Evolutionary conservation across 345 rosid species (phyloP).

Genomic region (Rhodamnia argentea): DNA sequence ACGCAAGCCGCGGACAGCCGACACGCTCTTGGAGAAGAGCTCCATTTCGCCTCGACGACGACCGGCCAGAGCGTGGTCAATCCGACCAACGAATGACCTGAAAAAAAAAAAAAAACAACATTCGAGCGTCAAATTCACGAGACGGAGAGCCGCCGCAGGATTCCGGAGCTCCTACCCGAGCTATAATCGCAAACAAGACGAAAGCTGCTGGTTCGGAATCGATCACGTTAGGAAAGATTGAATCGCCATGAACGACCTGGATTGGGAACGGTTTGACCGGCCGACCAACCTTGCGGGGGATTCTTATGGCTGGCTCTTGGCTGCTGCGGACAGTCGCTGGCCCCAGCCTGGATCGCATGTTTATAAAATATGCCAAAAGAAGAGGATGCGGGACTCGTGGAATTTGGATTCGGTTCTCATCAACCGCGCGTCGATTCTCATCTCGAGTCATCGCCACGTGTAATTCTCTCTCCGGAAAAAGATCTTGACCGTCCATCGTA

Average conservation of each 20-base stretch:
- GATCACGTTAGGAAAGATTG: not conserved
- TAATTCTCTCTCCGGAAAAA: too few species aligned
- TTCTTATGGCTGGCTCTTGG: too few species aligned
- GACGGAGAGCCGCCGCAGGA: not conserved
- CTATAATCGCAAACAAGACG: not conserved
- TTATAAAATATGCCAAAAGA: too few species aligned
- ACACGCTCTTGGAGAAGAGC: constrained; percentile 1
- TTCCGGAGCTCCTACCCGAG: not conserved
- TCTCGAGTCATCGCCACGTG: too few species aligned
- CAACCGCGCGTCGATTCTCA: too few species aligned
- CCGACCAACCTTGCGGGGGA: too few species aligned
- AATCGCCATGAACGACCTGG: not conserved
- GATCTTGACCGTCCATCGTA: too few species aligned
- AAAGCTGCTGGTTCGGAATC: not conserved
- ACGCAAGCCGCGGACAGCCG: not conserved
- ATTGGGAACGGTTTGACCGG: not conserved
- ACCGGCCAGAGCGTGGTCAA: not conserved
- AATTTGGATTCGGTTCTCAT: too few species aligned
- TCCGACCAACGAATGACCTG: not conserved
- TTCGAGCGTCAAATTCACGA: not conserved
- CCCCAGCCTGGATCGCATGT: too few species aligned
- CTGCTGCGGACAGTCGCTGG: too few species aligned
- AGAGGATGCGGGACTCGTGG: too few species aligned
- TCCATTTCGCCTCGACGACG: not conserved
- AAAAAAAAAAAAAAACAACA: not conserved